Base-by-base conservation (phyloP, 768 basidiomycete species). In the Lactarius deliciosus region DNA sequence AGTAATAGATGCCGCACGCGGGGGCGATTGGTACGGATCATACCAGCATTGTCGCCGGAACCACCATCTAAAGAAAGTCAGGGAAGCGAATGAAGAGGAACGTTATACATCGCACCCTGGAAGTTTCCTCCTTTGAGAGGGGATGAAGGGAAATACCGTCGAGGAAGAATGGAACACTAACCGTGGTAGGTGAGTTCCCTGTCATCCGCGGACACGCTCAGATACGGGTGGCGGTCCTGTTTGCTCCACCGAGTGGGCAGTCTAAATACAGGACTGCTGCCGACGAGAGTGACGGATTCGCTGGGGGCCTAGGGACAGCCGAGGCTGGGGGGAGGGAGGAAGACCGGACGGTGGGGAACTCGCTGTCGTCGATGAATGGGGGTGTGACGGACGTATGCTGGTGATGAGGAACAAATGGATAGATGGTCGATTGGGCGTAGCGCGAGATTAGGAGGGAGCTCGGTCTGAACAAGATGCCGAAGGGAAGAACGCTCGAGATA, bases 1-100 rank as follows among this genome's bases (percentile, higher is more conserved):
- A 99, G 76, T 98, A 99, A 74, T 93, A 96, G 63, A 98, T 87
- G 28, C 96, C 97, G 72, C 91, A 91, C 13, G 89, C 87, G 88
- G 81, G 2, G 96, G 96, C 85, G 79, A 55, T 84, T 84, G 0
- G 96, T 87, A 60, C 94, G 85, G 5, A 91, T 90, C 47, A 94
- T 83, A 15, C 92, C 92, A 0, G 94, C 92, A 20, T 71, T 69
- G 25, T 71, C 68, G 64, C 54, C 67, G 64, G 63, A 70, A 66
- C 61, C 9, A 55, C 63, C 56, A 61, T 40, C 66, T 60, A 22
- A 30, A 68, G 45, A 9, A 65, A n/a, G 56, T 56, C 25, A 64
- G 50, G 69, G 30, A 50, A 61, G 28, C 50, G 18, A 38, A 30
- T 13, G 55, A 25, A 34, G 58, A 53, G 25, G 8, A 32, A 47